Evolutionary conservation across 2,329 filamentous ascomycete genomes (phyloP).

Genomic region (Aureobasidium zeae): DNA sequence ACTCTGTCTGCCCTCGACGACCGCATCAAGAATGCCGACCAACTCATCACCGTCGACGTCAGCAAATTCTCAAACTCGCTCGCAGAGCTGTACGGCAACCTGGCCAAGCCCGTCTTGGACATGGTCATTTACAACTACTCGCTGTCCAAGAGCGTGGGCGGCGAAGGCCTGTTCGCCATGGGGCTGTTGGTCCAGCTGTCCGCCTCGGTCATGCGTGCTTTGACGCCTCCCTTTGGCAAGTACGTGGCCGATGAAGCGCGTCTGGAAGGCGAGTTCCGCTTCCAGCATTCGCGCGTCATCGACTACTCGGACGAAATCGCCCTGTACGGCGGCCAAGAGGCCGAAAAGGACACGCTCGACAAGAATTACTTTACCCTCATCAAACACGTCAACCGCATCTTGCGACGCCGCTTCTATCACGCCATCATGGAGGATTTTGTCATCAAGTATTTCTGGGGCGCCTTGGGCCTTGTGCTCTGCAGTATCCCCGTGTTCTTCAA

Average conservation of each 20-base stretch:
- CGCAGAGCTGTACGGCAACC: conserved; percentile 89
- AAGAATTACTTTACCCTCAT: conserved; percentile 99
- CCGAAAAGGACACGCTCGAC: conserved; percentile 91
- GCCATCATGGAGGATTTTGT: conserved; percentile 99
- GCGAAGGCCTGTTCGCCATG: conserved; percentile 94
- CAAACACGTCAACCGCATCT: conserved; percentile 95
- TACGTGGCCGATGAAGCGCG: conserved; percentile 95
- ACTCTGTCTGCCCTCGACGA: conserved; percentile 91
- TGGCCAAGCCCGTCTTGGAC: conserved; percentile 88
- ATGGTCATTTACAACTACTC: conserved; percentile 97
- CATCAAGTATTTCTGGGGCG: conserved; percentile 99
- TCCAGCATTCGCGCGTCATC: conserved; percentile 87
- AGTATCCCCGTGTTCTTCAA: conserved; percentile 95
- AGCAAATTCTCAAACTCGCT: conserved; percentile 92
- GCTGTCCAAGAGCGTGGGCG: conserved; percentile 86
- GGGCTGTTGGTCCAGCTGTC: conserved; percentile 86
- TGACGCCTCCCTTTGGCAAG: conserved; percentile 94
- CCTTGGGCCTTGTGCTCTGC: conserved; percentile 81
- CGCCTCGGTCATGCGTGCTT: conserved; percentile 81
- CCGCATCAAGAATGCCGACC: conserved; percentile 96
- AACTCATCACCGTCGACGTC: conserved; percentile 93
- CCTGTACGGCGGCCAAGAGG: conserved; percentile 81
- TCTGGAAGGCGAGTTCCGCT: conserved; percentile 90
- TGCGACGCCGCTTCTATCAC: conserved; percentile 85
- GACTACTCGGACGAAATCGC: conserved; percentile 95